A percentile compares a stretch with the other conserved stretches of the same genome.
Evolutionary conservation across 768 basidiomycete genomes (phyloP).

Genomic region (Coprinopsis marcescibilis): DNA sequence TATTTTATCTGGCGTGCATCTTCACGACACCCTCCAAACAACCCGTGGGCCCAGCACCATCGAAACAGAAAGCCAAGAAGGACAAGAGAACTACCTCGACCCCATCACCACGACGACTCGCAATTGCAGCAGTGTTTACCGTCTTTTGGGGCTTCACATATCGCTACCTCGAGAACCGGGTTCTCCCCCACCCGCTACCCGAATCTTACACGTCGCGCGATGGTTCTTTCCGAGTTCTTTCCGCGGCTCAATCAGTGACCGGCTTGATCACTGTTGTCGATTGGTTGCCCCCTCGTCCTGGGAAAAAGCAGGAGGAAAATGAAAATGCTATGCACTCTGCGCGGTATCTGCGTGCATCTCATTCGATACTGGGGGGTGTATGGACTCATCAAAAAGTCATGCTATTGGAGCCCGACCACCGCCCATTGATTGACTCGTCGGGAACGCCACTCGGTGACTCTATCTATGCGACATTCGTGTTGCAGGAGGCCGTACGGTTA

Average conservation of each 20-base stretch:
- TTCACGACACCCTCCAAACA: conserved; percentile 2
- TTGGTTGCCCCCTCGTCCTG: conserved; percentile 36
- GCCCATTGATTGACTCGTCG: conserved; percentile 43
- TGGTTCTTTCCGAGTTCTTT: conserved; percentile 60
- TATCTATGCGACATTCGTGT: conserved; percentile 76
- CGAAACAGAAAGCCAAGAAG: conserved; percentile 17
- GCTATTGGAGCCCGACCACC: conserved; percentile 31
- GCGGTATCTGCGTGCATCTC: conserved; percentile 58
- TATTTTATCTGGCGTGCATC: conserved; percentile 9
- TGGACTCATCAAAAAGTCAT: conserved; percentile 62
- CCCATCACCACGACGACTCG: not conserved
- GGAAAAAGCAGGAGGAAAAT: conserved; percentile 22
- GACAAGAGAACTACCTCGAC: not conserved
- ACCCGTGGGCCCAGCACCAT: not conserved
- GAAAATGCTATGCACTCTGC: conserved; percentile 39
- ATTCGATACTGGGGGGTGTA: conserved; percentile 66
- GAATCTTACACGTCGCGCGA: conserved; percentile 46
- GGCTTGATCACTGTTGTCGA: conserved; percentile 85
- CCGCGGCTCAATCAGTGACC: conserved; percentile 63
- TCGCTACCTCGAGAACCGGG: conserved; percentile 43
- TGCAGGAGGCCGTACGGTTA: conserved; percentile 82
- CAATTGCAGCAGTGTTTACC: conserved; percentile 24
- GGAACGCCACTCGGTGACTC: conserved; percentile 63
- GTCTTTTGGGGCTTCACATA: conserved; percentile 31
- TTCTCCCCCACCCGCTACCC: conserved; percentile 48